Evolutionary conservation across 164 flowering plant genomes (phyloP).

Genomic region (Protea cynaroides): DNA sequence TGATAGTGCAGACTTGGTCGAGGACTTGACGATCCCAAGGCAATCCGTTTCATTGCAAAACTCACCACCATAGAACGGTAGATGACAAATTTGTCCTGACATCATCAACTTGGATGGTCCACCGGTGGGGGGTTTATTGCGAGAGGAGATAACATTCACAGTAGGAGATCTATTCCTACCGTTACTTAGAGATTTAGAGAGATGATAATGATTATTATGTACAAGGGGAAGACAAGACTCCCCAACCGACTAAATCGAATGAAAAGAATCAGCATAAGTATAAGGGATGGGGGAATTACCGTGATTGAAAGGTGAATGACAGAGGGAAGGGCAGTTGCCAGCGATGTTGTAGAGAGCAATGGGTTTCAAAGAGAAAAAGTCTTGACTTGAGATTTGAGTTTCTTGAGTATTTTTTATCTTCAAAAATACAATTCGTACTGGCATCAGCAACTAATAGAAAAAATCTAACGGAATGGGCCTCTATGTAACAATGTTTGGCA

Average conservation of each 20-base stretch:
- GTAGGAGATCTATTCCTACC: constrained; percentile 19
- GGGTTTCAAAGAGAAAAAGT: too few species aligned
- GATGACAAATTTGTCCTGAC: constrained; percentile 11
- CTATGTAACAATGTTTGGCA: too few species aligned
- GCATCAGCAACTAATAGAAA: too few species aligned
- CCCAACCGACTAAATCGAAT: constrained; percentile 13
- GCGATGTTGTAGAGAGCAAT: too few species aligned
- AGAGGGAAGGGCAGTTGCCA: background rate
- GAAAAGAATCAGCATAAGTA: constrained; percentile 26
- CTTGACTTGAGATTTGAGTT: too few species aligned
- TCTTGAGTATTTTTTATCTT: too few species aligned
- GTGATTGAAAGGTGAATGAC: background rate
- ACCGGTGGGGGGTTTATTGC: constrained; percentile 53
- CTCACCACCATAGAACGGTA: constrained; percentile 14
- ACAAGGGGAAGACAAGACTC: constrained; percentile 21
- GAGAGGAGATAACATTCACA: constrained; percentile 22
- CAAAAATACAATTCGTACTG: too few species aligned
- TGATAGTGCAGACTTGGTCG: constrained; percentile 53
- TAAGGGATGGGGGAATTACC: constrained; percentile 18
- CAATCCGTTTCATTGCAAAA: constrained; percentile 21
- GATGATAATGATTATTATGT: constrained; percentile 17
- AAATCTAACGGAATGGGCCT: too few species aligned
- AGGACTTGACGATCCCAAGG: constrained; percentile 18
- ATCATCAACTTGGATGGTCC: constrained; percentile 24
- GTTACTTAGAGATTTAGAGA: constrained; percentile 18